Evolutionary conservation across 1,284 basidiomycete species (phyloP).

Genomic region (Rhodotorula sp.): DNA sequence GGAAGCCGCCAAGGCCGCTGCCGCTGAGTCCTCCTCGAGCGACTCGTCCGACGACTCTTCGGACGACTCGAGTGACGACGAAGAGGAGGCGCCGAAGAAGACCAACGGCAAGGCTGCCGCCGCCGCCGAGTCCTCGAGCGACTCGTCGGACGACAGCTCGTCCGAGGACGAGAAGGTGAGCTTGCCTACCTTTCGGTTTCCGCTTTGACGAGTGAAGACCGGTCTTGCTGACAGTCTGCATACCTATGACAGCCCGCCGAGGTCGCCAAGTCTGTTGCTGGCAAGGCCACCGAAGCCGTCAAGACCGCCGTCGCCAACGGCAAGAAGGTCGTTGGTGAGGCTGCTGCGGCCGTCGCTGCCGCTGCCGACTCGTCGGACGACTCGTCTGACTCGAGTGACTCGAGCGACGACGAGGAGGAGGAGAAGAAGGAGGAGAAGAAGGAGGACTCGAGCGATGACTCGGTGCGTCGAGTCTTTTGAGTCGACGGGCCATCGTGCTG

Average conservation of each 20-base stretch:
- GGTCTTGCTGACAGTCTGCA: neutral
- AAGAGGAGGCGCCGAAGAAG: constrained; percentile 37
- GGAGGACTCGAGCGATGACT: neutral
- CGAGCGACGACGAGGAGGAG: neutral
- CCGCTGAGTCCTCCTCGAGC: constrained; percentile 31
- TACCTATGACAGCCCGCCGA: constrained; percentile 29
- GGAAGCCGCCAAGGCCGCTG: constrained; percentile 19
- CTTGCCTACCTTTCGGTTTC: neutral
- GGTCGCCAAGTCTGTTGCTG: constrained; percentile 25
- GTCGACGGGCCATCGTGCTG: neutral
- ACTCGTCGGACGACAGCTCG: constrained; percentile 31
- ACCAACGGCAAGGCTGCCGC: constrained; percentile 39
- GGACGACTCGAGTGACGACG: constrained; percentile 37
- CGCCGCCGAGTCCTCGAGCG: constrained; percentile 10
- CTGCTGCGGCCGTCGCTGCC: constrained; percentile 33
- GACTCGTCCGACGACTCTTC: constrained; percentile 13
- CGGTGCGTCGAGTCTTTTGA: neutral
- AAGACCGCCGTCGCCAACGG: constrained; percentile 7
- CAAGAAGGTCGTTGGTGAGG: constrained; percentile 30
- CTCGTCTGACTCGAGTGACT: constrained; percentile 10
- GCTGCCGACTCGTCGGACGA: constrained; percentile 35
- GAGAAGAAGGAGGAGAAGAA: neutral
- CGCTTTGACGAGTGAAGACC: no score
- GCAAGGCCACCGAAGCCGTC: constrained; percentile 28
- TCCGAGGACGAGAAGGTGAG: constrained; percentile 36